A percentile compares a stretch with the other conserved stretches of the same genome.
Evolutionary conservation across 208 protist species (phyloP).

Genomic region (Chromosphaera perkinsii): DNA sequence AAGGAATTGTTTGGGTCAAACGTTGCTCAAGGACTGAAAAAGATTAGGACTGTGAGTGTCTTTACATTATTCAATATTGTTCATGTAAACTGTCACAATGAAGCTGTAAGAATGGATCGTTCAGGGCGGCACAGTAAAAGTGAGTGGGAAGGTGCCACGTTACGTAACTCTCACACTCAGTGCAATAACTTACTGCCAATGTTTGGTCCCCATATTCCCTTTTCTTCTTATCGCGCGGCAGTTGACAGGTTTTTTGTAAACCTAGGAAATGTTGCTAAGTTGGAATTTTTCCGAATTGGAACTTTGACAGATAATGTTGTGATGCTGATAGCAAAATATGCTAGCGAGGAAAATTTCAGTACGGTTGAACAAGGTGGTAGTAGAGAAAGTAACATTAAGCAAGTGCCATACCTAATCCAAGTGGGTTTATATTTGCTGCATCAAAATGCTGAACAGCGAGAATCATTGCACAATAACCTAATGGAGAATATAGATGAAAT

Average conservation of each 20-base stretch:
- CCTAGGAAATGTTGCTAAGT: constrained; percentile 13
- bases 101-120: constrained; percentile 57
- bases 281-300: constrained; percentile 21
- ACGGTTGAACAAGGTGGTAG: constrained; percentile 51
- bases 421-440: constrained; percentile 46
- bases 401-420: constrained; percentile 66
- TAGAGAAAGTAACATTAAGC: constrained; percentile 54
- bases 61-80: constrained; percentile 73
- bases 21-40: no score
- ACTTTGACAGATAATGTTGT: constrained; percentile 56
- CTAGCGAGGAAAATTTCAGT: constrained; percentile 53
- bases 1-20: no score
- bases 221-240: constrained; percentile 43
- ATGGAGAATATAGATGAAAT: no score
- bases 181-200: constrained; percentile 76
- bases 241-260: constrained; percentile 35
- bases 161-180: constrained; percentile 67
- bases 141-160: constrained; percentile 75
- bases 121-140: constrained; percentile 51
- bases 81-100: constrained; percentile 65
- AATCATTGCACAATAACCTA: no score
- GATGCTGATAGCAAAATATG: constrained; percentile 51
- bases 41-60: no score
- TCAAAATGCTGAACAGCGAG: no score
- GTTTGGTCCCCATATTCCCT: constrained; percentile 32